Evolutionary conservation across 2,329 filamentous ascomycete genomes (phyloP), one percentile per base, ranked within the genome.

Genomic region (Exophiala sideris): DNA sequence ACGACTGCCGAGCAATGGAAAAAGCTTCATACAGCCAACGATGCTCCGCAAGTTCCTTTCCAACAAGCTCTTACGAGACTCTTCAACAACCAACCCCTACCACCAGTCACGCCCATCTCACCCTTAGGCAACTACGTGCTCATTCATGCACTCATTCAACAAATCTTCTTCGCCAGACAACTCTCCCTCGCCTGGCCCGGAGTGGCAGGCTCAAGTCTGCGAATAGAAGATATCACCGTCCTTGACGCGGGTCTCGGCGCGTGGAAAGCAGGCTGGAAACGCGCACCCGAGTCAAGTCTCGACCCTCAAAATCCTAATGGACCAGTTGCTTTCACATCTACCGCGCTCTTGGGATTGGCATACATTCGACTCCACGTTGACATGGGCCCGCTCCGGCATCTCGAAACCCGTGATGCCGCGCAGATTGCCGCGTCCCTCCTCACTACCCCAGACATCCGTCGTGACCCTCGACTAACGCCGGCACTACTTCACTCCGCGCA

Each of bases 91-190:
- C 64, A 69, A 41, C 66, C 66, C 16, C 68, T 68, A 42, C 65
- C 66, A 41, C 64, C 68, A n/a, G 62, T 58, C 24, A 38, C 54
- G 16, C 55, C 70, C 0, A 71, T 75, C 29, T 79, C 78, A 1
- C 75, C 78, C 0, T 71, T 81, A 32, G 77, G 77, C 0, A 80
- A 79, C 60, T 80, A 80, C 59, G 72, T 80, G 41, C 71, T 81
- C 7, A 77, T 81, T 24, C 76, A 80, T 57, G 77, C 75, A 33
- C 68, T 81, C n/a, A 73, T 80, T 10, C 76, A 80, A 58, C 76
- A 80, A 48, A 78, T 81, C 40, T 80, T 78, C 58, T 73, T 79
- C 45, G 75, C 76, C 9, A 71, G 77, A 40, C 74, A 78, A 56
- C 67, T 77, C 7, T 76, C 73, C 41, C 68, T 76, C 18, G 75